Base-by-base conservation (phyloP, 495 filamentous ascomycete genomes). In the Podospora sp. region DNA sequence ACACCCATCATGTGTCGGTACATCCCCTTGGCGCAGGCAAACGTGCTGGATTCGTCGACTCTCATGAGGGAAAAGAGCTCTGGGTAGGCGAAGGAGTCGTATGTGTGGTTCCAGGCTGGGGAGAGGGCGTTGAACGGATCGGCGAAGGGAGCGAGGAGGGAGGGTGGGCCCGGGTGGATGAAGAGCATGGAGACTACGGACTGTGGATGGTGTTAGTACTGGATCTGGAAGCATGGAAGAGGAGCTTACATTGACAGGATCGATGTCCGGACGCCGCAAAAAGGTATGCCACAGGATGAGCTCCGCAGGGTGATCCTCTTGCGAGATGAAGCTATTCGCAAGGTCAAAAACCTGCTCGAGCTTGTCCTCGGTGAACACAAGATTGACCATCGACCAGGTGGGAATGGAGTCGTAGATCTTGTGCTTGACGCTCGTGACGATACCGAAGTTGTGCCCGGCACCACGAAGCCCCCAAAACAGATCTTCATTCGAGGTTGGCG, bases 371-470 rank as follows among this genome's bases (percentile, higher is more conserved):
- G 62, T 71, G 73, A 83, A 87, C 22, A 75, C 75, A 53, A 82
- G 65, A 0, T 73, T 79, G 50, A 76, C 77, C 7, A 78, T 78
- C 2, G 78, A 73, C 78, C 78, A 83, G 49, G 80, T 61, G 16
- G 46, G 40, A 25, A 63, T 33, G 71, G 81, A 84, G 16, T 56
- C 40, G 68, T 83, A 84, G 27, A 85, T 74, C 69, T 81, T 82
- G 26, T 66, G 70, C 21, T 77, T 80, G 20, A 83, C 67, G 16
- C 77, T 80, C 18, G 77, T 80, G 14, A 89, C 81, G 67, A 88
- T 84, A 49, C 86, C 87, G 63, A 88, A 88, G 69, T 88, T 88
- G 66, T 86, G 82, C 1, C 86, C 86, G 24, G 85, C 86, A 6
- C 87, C 87, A 40, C 78, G 74, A 49, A 88, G 68, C 2, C 77